phyloP scores from a whole-genome alignment of 116 monocot species.

The Zostera marina region DNA sequence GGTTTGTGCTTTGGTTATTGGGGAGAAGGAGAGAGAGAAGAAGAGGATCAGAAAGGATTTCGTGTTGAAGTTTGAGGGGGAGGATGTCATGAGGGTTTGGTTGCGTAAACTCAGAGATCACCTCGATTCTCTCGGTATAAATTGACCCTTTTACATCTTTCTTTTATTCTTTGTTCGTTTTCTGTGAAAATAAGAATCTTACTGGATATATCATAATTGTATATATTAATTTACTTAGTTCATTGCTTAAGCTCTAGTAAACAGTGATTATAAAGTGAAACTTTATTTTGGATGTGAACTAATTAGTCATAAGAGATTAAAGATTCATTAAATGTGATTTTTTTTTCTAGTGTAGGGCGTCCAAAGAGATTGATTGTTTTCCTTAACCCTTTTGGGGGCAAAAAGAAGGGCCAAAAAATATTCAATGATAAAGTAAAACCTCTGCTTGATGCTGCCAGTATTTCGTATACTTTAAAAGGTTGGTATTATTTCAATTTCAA shows the following conservation, averaged over 20 bases:
- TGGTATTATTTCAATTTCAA: neutral
- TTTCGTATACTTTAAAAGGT: constrained; percentile 64
- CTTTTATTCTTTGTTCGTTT: neutral
- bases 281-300: neutral
- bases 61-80: constrained; percentile 26
- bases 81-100: constrained; percentile 30
- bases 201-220: no score
- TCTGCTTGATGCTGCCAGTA: constrained; percentile 47
- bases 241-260: no score
- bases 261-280: no score
- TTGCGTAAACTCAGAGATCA: constrained; percentile 16
- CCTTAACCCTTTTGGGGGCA: constrained; percentile 75
- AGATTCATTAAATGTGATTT: neutral
- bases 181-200: neutral
- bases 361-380: constrained; percentile 51
- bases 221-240: no score
- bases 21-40: neutral
- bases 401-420: constrained; percentile 34
- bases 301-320: neutral
- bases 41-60: constrained; percentile 15
- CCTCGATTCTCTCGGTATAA: constrained; percentile 39
- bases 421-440: constrained; percentile 51
- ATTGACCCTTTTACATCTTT: neutral
- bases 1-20: constrained; percentile 22
- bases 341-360: constrained; percentile 15